Percentiles rank a stretch among this genome's conserved stretches.
These are phyloP conservation scores for Russula earlei DNA, from an alignment of 768 basidiomycete species.

Conservation along the genomic window DNA sequence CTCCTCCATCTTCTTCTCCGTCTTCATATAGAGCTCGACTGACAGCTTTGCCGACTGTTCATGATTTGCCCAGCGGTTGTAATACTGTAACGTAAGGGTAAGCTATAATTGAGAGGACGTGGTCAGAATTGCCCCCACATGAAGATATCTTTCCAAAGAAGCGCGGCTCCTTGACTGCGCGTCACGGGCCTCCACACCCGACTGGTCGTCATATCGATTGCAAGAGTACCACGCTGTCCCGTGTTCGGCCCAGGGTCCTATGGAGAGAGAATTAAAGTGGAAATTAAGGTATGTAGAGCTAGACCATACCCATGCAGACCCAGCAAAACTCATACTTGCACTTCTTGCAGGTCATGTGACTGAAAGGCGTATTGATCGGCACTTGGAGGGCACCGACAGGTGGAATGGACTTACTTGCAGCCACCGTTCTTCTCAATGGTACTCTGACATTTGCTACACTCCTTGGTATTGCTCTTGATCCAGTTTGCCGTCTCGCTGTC, in stretches of 20 bases:
- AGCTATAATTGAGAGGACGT: neutral
- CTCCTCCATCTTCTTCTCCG: slow-evolving; percentile 99
- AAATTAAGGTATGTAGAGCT: slow-evolving; percentile 20
- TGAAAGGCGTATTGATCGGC: slow-evolving; percentile 28
- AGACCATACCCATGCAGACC: slow-evolving; percentile 86
- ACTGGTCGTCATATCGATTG: slow-evolving; percentile 93
- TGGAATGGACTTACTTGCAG: slow-evolving; percentile 75
- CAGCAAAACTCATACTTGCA: slow-evolving; percentile 99
- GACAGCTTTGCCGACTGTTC: slow-evolving; percentile 98
- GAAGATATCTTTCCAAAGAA: slow-evolving; percentile 90
- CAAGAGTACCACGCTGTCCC: slow-evolving; percentile 98
- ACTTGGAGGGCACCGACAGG: slow-evolving; percentile 1
- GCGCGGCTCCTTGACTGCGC: slow-evolving; percentile 85
- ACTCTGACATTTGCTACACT: slow-evolving; percentile 90
- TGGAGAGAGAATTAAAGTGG: slow-evolving; percentile 27
- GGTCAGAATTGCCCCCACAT: slow-evolving; percentile 42
- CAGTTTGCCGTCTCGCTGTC: slow-evolving; percentile 99
- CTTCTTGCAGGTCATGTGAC: slow-evolving; percentile 99
- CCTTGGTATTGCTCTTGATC: slow-evolving; percentile 99
- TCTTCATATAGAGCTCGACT: slow-evolving; percentile 83
- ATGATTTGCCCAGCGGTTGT: slow-evolving; percentile 99
- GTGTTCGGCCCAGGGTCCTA: slow-evolving; percentile 94
- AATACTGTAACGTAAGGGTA: slow-evolving; percentile 53
- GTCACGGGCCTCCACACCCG: slow-evolving; percentile 79
- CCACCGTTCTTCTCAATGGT: slow-evolving; percentile 99